Percentiles rank a stretch among this genome's conserved stretches.
Evolutionary conservation across 164 flowering plant species (phyloP).

Genomic region (Chimonanthus salicifolius): DNA sequence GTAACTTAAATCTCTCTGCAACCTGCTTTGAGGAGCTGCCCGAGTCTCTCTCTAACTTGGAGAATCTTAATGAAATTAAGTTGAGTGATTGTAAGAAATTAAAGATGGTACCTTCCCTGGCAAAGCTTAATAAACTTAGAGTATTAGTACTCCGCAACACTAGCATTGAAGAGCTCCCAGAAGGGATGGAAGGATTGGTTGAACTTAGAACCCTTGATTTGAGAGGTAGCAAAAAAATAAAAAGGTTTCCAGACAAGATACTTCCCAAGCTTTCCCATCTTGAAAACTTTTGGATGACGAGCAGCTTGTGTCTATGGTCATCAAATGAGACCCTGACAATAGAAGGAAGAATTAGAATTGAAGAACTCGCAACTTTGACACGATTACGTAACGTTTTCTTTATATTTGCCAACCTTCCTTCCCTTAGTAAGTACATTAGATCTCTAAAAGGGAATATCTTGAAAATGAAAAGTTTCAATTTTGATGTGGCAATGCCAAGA

Average conservation of each 20-base stretch:
- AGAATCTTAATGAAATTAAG: slow-evolving; percentile 9
- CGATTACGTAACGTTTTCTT: neutral
- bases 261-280: slow-evolving; percentile 4
- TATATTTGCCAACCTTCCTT: neutral
- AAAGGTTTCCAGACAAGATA: slow-evolving; percentile 2
- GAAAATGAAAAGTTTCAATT: slow-evolving; percentile 5
- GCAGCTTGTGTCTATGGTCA: slow-evolving; percentile 5
- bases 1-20: slow-evolving; percentile 10
- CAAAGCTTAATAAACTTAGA: slow-evolving; percentile 11
- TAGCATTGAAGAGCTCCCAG: slow-evolving; percentile 4
- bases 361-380: slow-evolving; percentile 4
- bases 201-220: slow-evolving; percentile 16
- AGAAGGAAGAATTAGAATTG: neutral
- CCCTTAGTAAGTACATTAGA: neutral
- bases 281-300: neutral
- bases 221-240: neutral
- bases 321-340: neutral
- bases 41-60: slow-evolving; percentile 17
- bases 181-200: slow-evolving; percentile 10
- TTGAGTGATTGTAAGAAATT: slow-evolving; percentile 5
- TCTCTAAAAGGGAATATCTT: neutral
- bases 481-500: neutral
- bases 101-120: slow-evolving; percentile 14
- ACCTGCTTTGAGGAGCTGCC: slow-evolving; percentile 19
- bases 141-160: slow-evolving; percentile 8